phyloP scores from a whole-genome alignment of 2,329 filamentous ascomycete genomes.

The Albophoma yamanashiensis region DNA sequence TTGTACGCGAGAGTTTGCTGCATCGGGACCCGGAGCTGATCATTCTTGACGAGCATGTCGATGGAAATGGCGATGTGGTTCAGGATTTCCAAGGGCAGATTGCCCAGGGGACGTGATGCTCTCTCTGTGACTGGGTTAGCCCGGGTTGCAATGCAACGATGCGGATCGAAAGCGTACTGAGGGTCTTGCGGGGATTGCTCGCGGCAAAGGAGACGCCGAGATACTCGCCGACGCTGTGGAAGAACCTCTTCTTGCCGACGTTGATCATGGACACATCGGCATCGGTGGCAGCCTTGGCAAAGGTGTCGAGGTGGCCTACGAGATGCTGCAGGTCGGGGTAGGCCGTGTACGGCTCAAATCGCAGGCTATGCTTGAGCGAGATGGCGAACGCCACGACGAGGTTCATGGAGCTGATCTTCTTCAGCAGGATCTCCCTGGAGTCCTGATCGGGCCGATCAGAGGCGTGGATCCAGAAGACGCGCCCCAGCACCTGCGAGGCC shows the following conservation, averaged over 20 bases:
- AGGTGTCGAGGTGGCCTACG: slow-evolving; percentile 63
- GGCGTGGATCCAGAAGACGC: slow-evolving; percentile 75
- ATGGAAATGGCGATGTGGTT: slow-evolving; percentile 59
- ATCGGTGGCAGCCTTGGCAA: slow-evolving; percentile 46
- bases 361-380: slow-evolving; percentile 69
- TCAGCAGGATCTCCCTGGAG: slow-evolving; percentile 56
- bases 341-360: slow-evolving; percentile 71
- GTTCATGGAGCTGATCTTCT: slow-evolving; percentile 66
- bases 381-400: slow-evolving; percentile 69
- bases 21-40: slow-evolving; percentile 43
- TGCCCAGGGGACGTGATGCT: slow-evolving; percentile 61
- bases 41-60: slow-evolving; percentile 46
- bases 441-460: slow-evolving; percentile 39
- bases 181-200: slow-evolving; percentile 65
- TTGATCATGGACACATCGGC: slow-evolving; percentile 22
- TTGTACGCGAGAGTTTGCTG: slow-evolving; percentile 52
- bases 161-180: slow-evolving; percentile 19
- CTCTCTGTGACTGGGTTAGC: slow-evolving; percentile 19
- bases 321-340: slow-evolving; percentile 65
- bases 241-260: slow-evolving; percentile 34
- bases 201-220: slow-evolving; percentile 67
- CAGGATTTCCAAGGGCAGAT: slow-evolving; percentile 74
- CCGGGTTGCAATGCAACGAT: not conserved
- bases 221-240: slow-evolving; percentile 60
- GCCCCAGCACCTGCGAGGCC: slow-evolving; percentile 57